Conservation (phyloP, 805 yeast species). For the Metschnikowia santaceciliae region DNA sequence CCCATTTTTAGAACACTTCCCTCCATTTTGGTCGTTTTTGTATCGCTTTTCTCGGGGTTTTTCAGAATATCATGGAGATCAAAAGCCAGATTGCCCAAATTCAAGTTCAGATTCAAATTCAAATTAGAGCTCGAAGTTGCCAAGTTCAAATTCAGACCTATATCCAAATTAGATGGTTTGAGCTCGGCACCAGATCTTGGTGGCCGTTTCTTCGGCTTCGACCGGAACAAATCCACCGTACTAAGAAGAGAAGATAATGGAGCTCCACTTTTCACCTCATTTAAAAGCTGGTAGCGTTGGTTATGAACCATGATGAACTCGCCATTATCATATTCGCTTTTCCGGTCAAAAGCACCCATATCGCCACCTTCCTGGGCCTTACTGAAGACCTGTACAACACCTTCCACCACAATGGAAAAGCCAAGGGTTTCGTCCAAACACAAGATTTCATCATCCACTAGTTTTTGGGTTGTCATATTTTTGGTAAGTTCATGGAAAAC, state of each 20-base stretch:
- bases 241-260: constrained; percentile 82
- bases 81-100: too few species aligned
- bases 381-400: constrained; percentile 75
- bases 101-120: too few species aligned
- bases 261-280: constrained; percentile 76
- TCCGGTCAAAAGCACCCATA: constrained; percentile 14
- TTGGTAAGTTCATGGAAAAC: constrained; percentile 92
- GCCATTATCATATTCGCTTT: constrained; percentile 30
- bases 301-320: constrained; percentile 50
- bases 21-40: too few species aligned
- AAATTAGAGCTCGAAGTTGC: too few species aligned
- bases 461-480: constrained; percentile 83
- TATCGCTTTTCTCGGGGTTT: too few species aligned
- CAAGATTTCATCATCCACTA: constrained; percentile 73
- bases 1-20: not conserved
- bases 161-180: too few species aligned
- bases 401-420: constrained; percentile 90
- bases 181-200: too few species aligned
- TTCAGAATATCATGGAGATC: too few species aligned
- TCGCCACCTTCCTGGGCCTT: constrained; percentile 32
- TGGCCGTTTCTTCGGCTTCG: not conserved
- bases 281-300: constrained; percentile 66
- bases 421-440: constrained; percentile 74
- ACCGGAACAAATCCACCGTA: constrained; percentile 66
- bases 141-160: too few species aligned